Evolutionary conservation across 257 asterid species (phyloP).

Genomic region (Penstemon davidsonii): DNA sequence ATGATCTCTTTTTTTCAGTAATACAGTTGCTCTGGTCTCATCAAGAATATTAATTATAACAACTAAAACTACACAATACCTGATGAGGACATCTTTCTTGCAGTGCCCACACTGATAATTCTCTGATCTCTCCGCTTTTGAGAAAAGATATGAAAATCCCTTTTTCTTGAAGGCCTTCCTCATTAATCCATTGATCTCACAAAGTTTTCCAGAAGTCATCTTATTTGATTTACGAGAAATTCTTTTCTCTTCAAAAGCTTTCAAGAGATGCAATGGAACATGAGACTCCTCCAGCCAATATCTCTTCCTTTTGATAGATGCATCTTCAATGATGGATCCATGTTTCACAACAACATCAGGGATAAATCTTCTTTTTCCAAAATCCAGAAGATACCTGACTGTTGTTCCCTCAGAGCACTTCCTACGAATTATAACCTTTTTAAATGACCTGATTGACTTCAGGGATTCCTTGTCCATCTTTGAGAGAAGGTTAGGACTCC

Average conservation of each 20-base stretch:
- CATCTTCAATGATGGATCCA: slow-evolving; percentile 69
- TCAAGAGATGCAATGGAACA: slow-evolving; percentile 86
- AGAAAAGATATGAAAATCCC: slow-evolving; percentile 78
- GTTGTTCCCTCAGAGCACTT: slow-evolving; percentile 66
- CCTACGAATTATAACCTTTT: slow-evolving; percentile 72
- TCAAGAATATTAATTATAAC: background rate
- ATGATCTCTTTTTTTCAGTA: slow-evolving; percentile 15
- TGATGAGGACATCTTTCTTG: slow-evolving; percentile 65
- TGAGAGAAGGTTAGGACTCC: slow-evolving; percentile 43
- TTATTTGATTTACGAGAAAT: slow-evolving; percentile 75
- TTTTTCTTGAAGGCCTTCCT: slow-evolving; percentile 43
- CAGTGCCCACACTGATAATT: slow-evolving; percentile 74
- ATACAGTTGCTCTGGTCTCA: too few species aligned
- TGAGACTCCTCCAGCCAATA: slow-evolving; percentile 91
- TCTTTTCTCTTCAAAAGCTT: slow-evolving; percentile 78
- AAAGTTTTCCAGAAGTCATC: slow-evolving; percentile 44
- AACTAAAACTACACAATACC: slow-evolving; percentile 46
- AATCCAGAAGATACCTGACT: slow-evolving; percentile 83
- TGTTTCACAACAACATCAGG: slow-evolving; percentile 77
- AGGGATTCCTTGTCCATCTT: slow-evolving; percentile 18
- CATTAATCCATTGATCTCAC: slow-evolving; percentile 34
- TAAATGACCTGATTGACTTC: slow-evolving; percentile 69
- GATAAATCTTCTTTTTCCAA: slow-evolving; percentile 89
- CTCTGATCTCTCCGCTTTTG: slow-evolving; percentile 67
- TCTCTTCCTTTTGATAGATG: slow-evolving; percentile 62